Conservation (phyloP, 2,329 filamentous ascomycete genomes). For the Talaromyces islandicus region DNA sequence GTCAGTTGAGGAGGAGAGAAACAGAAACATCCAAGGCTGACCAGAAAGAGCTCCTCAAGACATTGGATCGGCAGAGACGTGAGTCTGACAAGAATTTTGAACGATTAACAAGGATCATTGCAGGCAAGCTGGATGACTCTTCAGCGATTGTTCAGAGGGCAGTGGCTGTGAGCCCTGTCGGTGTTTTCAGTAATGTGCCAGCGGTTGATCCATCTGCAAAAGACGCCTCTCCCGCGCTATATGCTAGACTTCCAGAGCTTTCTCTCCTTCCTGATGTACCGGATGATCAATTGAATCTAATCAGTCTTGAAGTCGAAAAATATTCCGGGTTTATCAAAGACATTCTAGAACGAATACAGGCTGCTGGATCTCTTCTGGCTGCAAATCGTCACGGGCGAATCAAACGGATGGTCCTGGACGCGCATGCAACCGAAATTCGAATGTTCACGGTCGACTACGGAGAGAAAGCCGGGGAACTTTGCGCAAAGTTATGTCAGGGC, state of each 20-base stretch:
- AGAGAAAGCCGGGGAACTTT: not conserved
- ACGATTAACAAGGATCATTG: not conserved
- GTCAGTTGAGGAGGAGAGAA: slow-evolving; percentile 15
- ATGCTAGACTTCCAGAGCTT: not conserved
- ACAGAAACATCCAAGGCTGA: not conserved
- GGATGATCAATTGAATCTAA: not conserved
- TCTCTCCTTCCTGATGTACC: not conserved
- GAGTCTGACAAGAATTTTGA: not conserved
- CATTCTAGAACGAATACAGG: not conserved
- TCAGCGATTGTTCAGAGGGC: no score
- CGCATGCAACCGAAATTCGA: not conserved
- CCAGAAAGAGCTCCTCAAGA: not conserved
- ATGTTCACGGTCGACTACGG: not conserved
- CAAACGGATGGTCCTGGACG: not conserved
- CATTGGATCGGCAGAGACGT: not conserved
- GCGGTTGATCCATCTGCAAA: no score
- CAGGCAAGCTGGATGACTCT: not conserved
- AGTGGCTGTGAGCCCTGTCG: no score
- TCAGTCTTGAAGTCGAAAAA: not conserved
- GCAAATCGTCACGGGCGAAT: not conserved
- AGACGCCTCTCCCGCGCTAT: not conserved
- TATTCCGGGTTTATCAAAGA: not conserved
- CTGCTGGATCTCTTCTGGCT: not conserved
- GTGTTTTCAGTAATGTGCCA: no score
- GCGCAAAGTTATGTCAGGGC: not conserved